phyloP scores from a whole-genome alignment of 805 yeast genomes.

The Clavispora santaluciae region DNA sequence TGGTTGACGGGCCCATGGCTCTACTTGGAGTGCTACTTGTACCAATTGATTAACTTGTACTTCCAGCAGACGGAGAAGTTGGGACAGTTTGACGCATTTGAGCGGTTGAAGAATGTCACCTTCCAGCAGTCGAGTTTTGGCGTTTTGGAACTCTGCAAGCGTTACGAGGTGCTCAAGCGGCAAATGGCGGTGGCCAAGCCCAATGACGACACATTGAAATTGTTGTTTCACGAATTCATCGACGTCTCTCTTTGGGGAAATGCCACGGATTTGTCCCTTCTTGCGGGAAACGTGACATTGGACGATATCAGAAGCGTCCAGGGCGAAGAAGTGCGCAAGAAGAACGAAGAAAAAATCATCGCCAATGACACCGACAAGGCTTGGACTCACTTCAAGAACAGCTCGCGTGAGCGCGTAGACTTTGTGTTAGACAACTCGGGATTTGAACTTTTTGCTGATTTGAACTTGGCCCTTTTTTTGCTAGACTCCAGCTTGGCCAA shows the following conservation, averaged over 20 bases:
- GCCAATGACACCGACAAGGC: slow-evolving; percentile 69
- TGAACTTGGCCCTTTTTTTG: slow-evolving; percentile 40
- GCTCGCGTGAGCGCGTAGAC: slow-evolving; percentile 54
- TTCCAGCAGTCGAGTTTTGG: slow-evolving; percentile 73
- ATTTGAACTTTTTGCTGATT: slow-evolving; percentile 88
- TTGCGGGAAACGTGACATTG: slow-evolving; percentile 75
- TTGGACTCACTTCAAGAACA: slow-evolving; percentile 47
- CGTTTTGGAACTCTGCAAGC: slow-evolving; percentile 71
- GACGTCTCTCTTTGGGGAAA: slow-evolving; percentile 97
- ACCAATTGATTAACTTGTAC: slow-evolving; percentile 62
- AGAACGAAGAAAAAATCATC: slow-evolving; percentile 73
- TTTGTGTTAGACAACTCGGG: slow-evolving; percentile 91
- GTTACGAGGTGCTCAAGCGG: slow-evolving; percentile 41
- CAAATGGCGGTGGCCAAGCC: slow-evolving; percentile 14
- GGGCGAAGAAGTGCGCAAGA: slow-evolving; percentile 81
- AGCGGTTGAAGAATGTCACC: slow-evolving; percentile 62
- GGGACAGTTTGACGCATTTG: slow-evolving; percentile 63
- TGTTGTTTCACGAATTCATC: slow-evolving; percentile 74
- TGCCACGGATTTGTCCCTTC: slow-evolving; percentile 88
- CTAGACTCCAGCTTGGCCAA: slow-evolving; percentile 65
- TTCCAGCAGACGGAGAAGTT: slow-evolving; percentile 17
- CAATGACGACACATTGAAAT: slow-evolving; percentile 41
- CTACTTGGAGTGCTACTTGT: slow-evolving; percentile 77
- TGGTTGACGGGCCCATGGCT: slow-evolving; percentile 94
- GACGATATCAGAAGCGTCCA: slow-evolving; percentile 90